Percentiles rank a stretch among this genome's conserved stretches.
phyloP scores from a whole-genome alignment of 2,329 filamentous ascomycete genomes.

The Talaromyces sp. region DNA sequence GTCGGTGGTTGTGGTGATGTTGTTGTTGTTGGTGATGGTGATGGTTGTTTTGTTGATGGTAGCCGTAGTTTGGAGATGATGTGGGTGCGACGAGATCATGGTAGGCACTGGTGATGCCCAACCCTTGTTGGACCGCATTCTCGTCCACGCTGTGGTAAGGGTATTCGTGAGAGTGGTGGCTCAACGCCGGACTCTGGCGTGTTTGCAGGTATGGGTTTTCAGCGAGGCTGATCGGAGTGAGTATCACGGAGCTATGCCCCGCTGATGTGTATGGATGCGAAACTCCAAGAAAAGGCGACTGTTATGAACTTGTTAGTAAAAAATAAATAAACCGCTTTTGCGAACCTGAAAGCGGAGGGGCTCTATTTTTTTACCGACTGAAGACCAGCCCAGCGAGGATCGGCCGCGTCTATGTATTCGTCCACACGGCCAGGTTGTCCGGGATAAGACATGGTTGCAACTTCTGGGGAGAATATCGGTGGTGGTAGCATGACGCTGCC shows the following conservation, averaged over 20 bases:
- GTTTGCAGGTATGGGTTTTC: slow-evolving; percentile 29
- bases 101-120: slow-evolving; percentile 34
- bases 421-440: slow-evolving; percentile 23
- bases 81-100: slow-evolving; percentile 26
- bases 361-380: slow-evolving; percentile 24
- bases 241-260: slow-evolving; percentile 24
- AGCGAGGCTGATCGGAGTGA: slow-evolving; percentile 37
- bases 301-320: neutral
- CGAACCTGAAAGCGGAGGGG: slow-evolving; percentile 13
- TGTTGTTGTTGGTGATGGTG: slow-evolving; percentile 1
- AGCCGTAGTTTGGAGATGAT: slow-evolving; percentile 22
- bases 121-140: slow-evolving; percentile 26
- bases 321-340: neutral
- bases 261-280: slow-evolving; percentile 30
- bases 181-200: slow-evolving; percentile 31
- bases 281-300: slow-evolving; percentile 22
- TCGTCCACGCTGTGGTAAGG: slow-evolving; percentile 28
- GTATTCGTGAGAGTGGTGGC: slow-evolving; percentile 34
- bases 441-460: slow-evolving; percentile 25
- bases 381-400: slow-evolving; percentile 24
- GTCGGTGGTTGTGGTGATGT: slow-evolving; percentile 9
- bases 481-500: slow-evolving; percentile 24
- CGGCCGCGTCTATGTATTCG: slow-evolving; percentile 24
- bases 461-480: slow-evolving; percentile 14
- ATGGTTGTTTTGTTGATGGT: slow-evolving; percentile 9